Evolutionary conservation across 148 eudicot species (phyloP).

Genomic region (Cornus florida): DNA sequence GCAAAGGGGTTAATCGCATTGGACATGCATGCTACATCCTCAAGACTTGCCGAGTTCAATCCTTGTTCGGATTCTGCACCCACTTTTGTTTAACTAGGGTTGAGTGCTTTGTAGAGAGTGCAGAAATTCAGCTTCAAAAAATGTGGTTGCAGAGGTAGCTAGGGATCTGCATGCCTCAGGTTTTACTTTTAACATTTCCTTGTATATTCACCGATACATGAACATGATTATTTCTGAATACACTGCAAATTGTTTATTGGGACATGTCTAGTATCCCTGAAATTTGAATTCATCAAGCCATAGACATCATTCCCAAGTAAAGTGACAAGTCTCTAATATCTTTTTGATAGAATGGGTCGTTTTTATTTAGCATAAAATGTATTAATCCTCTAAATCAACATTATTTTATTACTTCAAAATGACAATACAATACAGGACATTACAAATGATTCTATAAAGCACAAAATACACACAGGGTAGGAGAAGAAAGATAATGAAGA

Average conservation of each 20-base stretch:
- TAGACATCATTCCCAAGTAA: too few relatives aligned
- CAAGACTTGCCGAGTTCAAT: constrained; percentile 41
- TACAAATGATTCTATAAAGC: background rate
- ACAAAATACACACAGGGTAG: background rate
- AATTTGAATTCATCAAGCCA: too few relatives aligned
- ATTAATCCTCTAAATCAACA: background rate
- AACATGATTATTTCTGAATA: too few relatives aligned
- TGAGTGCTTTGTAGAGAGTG: constrained; percentile 30
- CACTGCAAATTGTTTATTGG: too few relatives aligned
- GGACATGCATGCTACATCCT: constrained; percentile 46
- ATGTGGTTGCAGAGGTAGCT: constrained; percentile 28
- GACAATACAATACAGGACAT: background rate
- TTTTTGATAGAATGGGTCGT: background rate
- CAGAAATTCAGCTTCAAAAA: constrained; percentile 30
- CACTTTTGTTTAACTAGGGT: constrained; percentile 45
- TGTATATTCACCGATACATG: too few relatives aligned
- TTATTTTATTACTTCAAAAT: background rate
- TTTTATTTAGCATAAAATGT: background rate
- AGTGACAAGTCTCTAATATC: too few relatives aligned
- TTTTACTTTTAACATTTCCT: too few relatives aligned
- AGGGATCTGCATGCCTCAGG: background rate
- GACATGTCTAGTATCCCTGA: too few relatives aligned
- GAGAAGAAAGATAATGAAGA: too few relatives aligned
- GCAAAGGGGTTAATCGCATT: constrained; percentile 34
- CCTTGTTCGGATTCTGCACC: constrained; percentile 37